phyloP scores from a whole-genome alignment of 306 rosid species.

The Cicer chorassanicum region DNA sequence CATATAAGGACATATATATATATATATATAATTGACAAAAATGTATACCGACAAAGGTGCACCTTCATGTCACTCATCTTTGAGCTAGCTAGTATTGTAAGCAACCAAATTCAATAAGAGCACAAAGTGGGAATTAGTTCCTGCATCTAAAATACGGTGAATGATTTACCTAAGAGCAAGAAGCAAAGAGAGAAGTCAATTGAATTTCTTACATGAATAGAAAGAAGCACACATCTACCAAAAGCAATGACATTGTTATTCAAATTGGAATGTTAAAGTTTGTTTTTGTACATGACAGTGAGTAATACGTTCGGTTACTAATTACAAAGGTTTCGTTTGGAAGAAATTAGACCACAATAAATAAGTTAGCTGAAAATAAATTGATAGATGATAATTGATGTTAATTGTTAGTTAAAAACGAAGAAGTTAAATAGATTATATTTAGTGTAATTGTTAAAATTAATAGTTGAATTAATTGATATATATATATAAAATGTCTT shows the following conservation, averaged over 20 bases:
- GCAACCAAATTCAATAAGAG: slow-evolving; percentile 46
- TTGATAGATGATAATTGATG: too few relatives aligned
- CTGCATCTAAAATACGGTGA: slow-evolving; percentile 46
- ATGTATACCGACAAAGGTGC: slow-evolving; percentile 55
- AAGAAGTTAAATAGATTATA: too few relatives aligned
- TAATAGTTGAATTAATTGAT: too few relatives aligned
- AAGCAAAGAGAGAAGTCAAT: not conserved
- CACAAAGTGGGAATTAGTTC: slow-evolving; percentile 42
- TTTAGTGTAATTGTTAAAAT: too few relatives aligned
- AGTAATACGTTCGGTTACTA: too few relatives aligned
- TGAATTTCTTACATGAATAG: too few relatives aligned
- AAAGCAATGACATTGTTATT: slow-evolving; percentile 26
- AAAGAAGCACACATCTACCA: slow-evolving; percentile 1
- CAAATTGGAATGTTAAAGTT: not conserved
- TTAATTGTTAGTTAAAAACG: too few relatives aligned
- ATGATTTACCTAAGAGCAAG: slow-evolving; percentile 39
- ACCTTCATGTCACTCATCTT: slow-evolving; percentile 46
- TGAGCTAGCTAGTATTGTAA: slow-evolving; percentile 42
- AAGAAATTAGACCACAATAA: too few relatives aligned
- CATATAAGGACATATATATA: slow-evolving; percentile 10
- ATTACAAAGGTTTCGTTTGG: too few relatives aligned
- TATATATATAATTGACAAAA: slow-evolving; percentile 42
- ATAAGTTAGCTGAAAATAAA: too few relatives aligned
- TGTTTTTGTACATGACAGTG: not conserved
- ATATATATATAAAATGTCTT: too few relatives aligned